Evolutionary conservation across 1,284 basidiomycete species (phyloP).

Genomic region (Omphalotus olearius): DNA sequence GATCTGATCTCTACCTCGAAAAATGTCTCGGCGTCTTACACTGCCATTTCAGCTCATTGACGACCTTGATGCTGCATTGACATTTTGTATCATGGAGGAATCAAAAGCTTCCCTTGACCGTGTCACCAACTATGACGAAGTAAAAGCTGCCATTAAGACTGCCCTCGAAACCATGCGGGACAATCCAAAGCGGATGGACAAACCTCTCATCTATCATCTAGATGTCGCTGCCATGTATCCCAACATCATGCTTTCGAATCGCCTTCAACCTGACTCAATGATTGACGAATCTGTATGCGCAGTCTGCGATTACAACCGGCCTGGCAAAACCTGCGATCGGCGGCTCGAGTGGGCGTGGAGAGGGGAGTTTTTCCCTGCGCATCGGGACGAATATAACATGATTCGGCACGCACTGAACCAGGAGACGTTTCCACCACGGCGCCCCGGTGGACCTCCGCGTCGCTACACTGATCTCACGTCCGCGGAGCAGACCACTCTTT

Average conservation of each 20-base stretch:
- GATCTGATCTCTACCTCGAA: constrained; percentile 15
- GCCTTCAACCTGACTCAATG: constrained; percentile 97
- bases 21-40: constrained; percentile 11
- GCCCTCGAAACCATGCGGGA: constrained; percentile 91
- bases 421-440: constrained; percentile 87
- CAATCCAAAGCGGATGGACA: constrained; percentile 84
- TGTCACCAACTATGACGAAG: constrained; percentile 95
- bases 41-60: constrained; percentile 72
- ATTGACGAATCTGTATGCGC: constrained; percentile 97
- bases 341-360: constrained; percentile 98
- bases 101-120: constrained; percentile 77
- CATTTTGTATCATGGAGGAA: constrained; percentile 89
- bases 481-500: constrained; percentile 85
- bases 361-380: constrained; percentile 97
- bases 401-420: constrained; percentile 96
- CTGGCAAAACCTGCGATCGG: constrained; percentile 93
- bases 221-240: constrained; percentile 99
- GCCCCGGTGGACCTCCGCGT: constrained; percentile 69
- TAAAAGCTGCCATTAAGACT: constrained; percentile 75
- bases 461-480: constrained; percentile 85
- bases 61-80: constrained; percentile 88
- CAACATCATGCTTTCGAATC: constrained; percentile 99
- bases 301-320: constrained; percentile 97
- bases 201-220: constrained; percentile 96
- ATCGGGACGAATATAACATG: constrained; percentile 99